Evolutionary conservation across 1,284 basidiomycete genomes (phyloP).

Genomic region (Moesziomyces sp.): DNA sequence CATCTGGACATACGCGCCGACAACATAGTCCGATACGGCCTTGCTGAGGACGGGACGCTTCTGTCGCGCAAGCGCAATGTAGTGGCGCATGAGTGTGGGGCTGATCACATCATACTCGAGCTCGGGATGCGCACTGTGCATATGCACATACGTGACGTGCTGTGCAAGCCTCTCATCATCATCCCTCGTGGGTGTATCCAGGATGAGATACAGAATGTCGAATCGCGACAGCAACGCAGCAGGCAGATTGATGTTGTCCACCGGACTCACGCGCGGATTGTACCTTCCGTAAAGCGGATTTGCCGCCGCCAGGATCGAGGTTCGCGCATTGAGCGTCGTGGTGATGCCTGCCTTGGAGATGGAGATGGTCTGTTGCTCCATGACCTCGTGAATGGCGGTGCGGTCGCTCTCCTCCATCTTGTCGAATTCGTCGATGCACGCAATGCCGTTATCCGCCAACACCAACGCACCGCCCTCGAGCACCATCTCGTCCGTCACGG

Average conservation of each 20-base stretch:
- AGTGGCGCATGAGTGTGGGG: conserved; percentile 90
- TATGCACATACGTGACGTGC: conserved; percentile 98
- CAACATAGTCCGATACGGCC: conserved; percentile 89
- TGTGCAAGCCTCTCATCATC: conserved; percentile 95
- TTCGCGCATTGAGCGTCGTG: conserved; percentile 97
- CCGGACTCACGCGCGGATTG: conserved; percentile 95
- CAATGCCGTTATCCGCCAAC: conserved; percentile 98
- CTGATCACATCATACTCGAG: conserved; percentile 78
- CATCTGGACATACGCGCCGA: conserved; percentile 93
- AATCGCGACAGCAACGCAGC: conserved; percentile 95
- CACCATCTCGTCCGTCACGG: conserved; percentile 99
- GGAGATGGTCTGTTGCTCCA: conserved; percentile 99
- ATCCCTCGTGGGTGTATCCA: conserved; percentile 92
- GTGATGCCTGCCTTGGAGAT: conserved; percentile 99
- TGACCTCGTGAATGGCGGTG: conserved; percentile 99
- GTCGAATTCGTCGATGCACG: conserved; percentile 99
- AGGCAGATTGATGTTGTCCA: conserved; percentile 99
- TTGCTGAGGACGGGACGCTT: conserved; percentile 87
- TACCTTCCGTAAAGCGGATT: conserved; percentile 98
- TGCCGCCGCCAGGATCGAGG: conserved; percentile 96
- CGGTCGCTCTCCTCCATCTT: conserved; percentile 99
- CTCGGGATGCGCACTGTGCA: conserved; percentile 89
- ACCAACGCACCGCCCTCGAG: conserved; percentile 98
- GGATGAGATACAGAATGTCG: conserved; percentile 94
- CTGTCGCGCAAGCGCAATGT: conserved; percentile 92